Evolutionary conservation across 768 basidiomycete species (phyloP), one percentile per base, ranked within the genome.

Genomic region (Rhizopogon salebrosus): DNA sequence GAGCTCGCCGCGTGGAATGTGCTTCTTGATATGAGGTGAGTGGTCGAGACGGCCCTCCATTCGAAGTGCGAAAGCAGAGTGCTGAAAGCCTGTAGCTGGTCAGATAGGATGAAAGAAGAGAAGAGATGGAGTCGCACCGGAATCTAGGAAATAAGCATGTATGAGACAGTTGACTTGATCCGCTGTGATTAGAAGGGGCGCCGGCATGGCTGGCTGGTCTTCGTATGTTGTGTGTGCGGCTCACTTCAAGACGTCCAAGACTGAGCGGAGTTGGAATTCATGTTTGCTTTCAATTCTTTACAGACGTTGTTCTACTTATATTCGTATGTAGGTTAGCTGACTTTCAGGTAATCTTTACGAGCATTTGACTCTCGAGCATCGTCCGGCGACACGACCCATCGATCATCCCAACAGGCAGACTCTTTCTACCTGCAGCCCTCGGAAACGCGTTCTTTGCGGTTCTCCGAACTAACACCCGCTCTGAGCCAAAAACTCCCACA

Each of bases 141-240:
- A 90, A 60, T 93, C 91, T 58, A 84, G 75, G 57, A 93, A 82
- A 63, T 92, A 93, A 2, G 91, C 79, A 67, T 92, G 84, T 42
- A 93, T 85, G 56, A 92, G 80, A 61, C 85, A 89, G 65, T 93
- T 93, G 55, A 93, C 76, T 64, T 92, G 88, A 58, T 92, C 89
- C 35, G 89, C 85, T 37, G 84, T 81, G 57, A 91, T 85, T 29
- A 77, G 76, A 43, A 87, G 77, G 46, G 78, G 76, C 51, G 75
- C 69, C 39, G 68, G 66, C 63, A 76, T 73, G 9, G 38, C 52
- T 42, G n/a, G 26, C 42, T 34, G 27, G 14, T 34, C 13, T 31
- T 13, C 18, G 13, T 34, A 22, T 34, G 31, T 20, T 38, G 31
- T 46, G 20, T 27, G 14, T 46, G 29, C 31, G 20, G 38, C 18